These are phyloP conservation scores for Talaromyces marneffei DNA, from an alignment of 2,329 filamentous ascomycete species.

Conservation along the genomic window DNA sequence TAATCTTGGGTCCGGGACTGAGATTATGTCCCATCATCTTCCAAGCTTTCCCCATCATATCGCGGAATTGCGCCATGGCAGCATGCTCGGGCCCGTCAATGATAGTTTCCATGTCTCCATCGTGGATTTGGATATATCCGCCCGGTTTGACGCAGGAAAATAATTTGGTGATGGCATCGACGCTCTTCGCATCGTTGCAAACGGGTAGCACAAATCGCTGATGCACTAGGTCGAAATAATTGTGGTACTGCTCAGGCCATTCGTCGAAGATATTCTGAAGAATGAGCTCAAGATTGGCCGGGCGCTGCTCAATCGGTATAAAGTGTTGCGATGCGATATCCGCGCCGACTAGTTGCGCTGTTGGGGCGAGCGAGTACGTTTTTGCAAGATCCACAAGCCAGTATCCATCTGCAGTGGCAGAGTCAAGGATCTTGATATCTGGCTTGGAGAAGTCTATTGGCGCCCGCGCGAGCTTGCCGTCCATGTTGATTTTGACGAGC, in stretches of 20 bases:
- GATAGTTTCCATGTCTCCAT: not conserved
- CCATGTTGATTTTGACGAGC: not conserved
- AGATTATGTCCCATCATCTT: not conserved
- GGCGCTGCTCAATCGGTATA: not conserved
- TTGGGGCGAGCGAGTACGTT: not conserved
- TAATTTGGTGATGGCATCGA: not conserved
- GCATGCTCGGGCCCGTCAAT: not conserved
- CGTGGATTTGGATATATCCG: not conserved
- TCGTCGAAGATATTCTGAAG: not conserved
- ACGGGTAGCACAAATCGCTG: not conserved
- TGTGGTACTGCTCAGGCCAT: not conserved
- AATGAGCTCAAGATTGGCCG: not conserved
- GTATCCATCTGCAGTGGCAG: not conserved
- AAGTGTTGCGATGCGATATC: not conserved
- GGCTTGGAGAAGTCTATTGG: not conserved
- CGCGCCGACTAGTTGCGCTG: not conserved
- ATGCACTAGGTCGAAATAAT: not conserved
- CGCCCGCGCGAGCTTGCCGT: not conserved
- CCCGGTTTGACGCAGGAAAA: not conserved
- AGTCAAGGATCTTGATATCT: not conserved
- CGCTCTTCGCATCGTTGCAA: not conserved
- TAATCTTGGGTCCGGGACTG: not conserved
- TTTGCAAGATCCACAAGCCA: not conserved
- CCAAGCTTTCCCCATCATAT: not conserved
- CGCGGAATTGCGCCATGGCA: not conserved